Conservation (phyloP, 2,329 filamentous ascomycete species). For the Fusarium napiforme region DNA sequence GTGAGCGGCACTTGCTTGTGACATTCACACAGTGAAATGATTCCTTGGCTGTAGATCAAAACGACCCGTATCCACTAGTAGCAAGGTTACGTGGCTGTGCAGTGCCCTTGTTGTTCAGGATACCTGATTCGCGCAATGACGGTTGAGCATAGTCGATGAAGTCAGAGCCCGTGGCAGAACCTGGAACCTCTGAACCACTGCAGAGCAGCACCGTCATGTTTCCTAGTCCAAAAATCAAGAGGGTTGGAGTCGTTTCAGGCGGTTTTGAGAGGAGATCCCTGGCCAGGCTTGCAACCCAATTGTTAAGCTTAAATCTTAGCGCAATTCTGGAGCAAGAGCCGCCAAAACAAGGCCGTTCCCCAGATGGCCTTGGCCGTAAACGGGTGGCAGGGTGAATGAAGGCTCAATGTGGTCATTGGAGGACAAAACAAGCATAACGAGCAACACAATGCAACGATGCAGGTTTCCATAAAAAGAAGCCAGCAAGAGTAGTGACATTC, state of each 20-base stretch:
- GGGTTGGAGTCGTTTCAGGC: constrained; percentile 10
- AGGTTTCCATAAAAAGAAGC: constrained; percentile 13
- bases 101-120: constrained; percentile 2
- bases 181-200: background rate
- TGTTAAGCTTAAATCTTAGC: constrained; percentile 41
- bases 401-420: constrained; percentile 7
- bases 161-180: background rate
- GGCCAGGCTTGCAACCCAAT: constrained; percentile 12
- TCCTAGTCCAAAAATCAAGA: background rate
- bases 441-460: constrained; percentile 2
- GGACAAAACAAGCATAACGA: constrained; percentile 15
- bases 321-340: constrained; percentile 24
- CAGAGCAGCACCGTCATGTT: background rate
- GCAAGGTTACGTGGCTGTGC: constrained; percentile 30
- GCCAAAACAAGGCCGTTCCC: constrained; percentile 4
- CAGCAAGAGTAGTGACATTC: constrained; percentile 11
- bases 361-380: background rate
- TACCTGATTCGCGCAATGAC: constrained; percentile 4
- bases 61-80: constrained; percentile 1
- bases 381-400: background rate
- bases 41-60: constrained; percentile 30
- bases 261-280: constrained; percentile 19
- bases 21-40: constrained; percentile 27
- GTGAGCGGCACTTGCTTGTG: constrained; percentile 10
- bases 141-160: constrained; percentile 4